Evolutionary conservation across 805 yeast genomes (phyloP).

Genomic region (Wickerhamomyces subpelliculosus): DNA sequence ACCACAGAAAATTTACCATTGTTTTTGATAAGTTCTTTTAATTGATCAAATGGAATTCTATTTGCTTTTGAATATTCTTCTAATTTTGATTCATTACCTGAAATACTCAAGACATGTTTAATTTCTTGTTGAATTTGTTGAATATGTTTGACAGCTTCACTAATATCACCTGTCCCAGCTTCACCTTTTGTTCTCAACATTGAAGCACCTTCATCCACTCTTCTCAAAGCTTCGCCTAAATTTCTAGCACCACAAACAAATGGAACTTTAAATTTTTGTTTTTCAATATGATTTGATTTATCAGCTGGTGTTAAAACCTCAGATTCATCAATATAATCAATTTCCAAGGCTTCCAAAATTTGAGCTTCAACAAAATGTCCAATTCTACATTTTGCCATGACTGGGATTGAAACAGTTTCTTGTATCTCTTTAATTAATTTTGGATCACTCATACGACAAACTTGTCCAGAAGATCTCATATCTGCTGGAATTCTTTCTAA

Average conservation of each 20-base stretch:
- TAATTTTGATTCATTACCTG: slow-evolving; percentile 35
- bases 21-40: slow-evolving; percentile 41
- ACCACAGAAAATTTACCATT: slow-evolving; percentile 71
- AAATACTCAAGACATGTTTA: slow-evolving; percentile 17
- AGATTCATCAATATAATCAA: slow-evolving; percentile 79
- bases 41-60: slow-evolving; percentile 52
- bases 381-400: slow-evolving; percentile 82
- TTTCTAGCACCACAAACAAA: slow-evolving; percentile 82
- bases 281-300: slow-evolving; percentile 55
- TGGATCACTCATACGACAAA: slow-evolving; percentile 84
- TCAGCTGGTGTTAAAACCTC: slow-evolving; percentile 84
- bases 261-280: slow-evolving; percentile 57
- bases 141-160: slow-evolving; percentile 76
- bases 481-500: slow-evolving; percentile 81
- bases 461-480: slow-evolving; percentile 75
- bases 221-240: slow-evolving; percentile 75
- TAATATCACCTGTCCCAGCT: slow-evolving; percentile 84
- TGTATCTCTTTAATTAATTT: slow-evolving; percentile 68
- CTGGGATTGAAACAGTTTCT: slow-evolving; percentile 59
- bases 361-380: slow-evolving; percentile 83
- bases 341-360: slow-evolving; percentile 60
- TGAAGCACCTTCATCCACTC: slow-evolving; percentile 79
- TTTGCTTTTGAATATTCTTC: slow-evolving; percentile 44
- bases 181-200: slow-evolving; percentile 86
- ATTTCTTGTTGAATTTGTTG: slow-evolving; percentile 45